Percentiles rank a stretch among this genome's conserved stretches.
Evolutionary conservation across 257 asterid species (phyloP).

Genomic region (Buddleja alternifolia): DNA sequence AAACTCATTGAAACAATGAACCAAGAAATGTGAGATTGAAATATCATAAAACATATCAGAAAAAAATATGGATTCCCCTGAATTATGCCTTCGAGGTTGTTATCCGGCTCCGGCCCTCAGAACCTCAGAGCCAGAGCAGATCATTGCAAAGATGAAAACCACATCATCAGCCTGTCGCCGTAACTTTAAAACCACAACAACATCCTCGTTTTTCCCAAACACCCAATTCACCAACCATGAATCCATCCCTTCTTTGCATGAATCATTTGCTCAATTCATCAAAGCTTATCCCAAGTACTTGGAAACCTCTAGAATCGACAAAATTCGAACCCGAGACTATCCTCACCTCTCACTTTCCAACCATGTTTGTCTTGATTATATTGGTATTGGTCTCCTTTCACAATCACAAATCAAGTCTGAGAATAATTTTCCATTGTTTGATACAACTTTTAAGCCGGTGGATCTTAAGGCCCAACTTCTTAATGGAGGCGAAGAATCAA

Average conservation of each 20-base stretch:
- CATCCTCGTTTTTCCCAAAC: constrained; percentile 67
- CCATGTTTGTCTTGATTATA: constrained; percentile 81
- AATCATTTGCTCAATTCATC: constrained; percentile 62
- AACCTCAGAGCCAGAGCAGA: constrained; percentile 28
- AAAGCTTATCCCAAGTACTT: constrained; percentile 71
- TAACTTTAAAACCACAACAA: constrained; percentile 54
- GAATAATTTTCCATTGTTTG: constrained; percentile 52
- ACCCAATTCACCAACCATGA: constrained; percentile 74
- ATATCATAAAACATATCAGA: neutral
- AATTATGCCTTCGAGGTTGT: constrained; percentile 54
- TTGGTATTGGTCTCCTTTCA: constrained; percentile 88
- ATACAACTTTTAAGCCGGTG: constrained; percentile 58
- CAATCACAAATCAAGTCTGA: constrained; percentile 57
- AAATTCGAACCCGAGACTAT: constrained; percentile 73
- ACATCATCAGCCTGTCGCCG: constrained; percentile 62
- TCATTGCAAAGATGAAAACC: constrained; percentile 40
- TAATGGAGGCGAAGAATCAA: constrained; percentile 61
- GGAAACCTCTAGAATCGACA: constrained; percentile 59
- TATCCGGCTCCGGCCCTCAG: constrained; percentile 50
- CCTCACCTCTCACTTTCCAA: constrained; percentile 58
- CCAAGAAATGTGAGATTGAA: neutral
- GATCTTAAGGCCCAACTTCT: constrained; percentile 70
- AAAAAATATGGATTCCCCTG: constrained; percentile 48
- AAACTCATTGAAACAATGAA: neutral
- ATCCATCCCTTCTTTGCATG: constrained; percentile 72